Conservation (phyloP, 306 rosid genomes). For the Delonix regia region DNA sequence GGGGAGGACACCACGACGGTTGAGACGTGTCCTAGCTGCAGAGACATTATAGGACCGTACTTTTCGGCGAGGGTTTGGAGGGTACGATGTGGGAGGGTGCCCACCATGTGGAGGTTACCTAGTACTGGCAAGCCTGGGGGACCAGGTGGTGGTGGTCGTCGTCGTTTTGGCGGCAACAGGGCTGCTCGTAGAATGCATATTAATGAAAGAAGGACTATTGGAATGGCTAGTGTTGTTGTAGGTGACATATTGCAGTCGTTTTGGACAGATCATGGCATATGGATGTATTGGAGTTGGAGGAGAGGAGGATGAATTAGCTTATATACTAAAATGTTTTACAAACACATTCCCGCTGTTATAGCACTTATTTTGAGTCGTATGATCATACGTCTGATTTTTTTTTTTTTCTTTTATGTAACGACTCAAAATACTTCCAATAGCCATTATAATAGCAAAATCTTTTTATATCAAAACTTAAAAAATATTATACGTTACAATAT, state of each 20-base stretch:
- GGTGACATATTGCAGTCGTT: neutral
- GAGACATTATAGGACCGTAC: constrained; percentile 45
- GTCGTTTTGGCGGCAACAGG: neutral
- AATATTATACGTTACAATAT: too few species aligned
- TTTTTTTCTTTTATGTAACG: too few species aligned
- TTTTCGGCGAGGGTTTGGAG: constrained; percentile 32
- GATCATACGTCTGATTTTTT: too few species aligned
- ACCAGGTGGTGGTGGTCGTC: too few species aligned
- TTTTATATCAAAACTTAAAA: too few species aligned
- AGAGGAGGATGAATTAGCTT: too few species aligned
- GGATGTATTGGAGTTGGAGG: too few species aligned
- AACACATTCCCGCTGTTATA: too few species aligned
- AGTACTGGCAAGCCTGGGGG: constrained; percentile 37
- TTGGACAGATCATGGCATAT: neutral
- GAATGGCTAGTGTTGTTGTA: neutral
- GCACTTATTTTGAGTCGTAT: too few species aligned
- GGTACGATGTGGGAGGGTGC: constrained; percentile 25
- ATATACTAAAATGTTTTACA: too few species aligned
- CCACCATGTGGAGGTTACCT: constrained; percentile 32
- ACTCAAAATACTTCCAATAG: too few species aligned
- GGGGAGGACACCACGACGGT: neutral
- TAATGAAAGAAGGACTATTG: neutral
- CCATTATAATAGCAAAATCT: too few species aligned
- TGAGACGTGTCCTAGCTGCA: neutral
- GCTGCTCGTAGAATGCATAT: neutral